Conservation (phyloP, 371 early-diverging fungal species). For the Lichtheimia corymbifera region DNA sequence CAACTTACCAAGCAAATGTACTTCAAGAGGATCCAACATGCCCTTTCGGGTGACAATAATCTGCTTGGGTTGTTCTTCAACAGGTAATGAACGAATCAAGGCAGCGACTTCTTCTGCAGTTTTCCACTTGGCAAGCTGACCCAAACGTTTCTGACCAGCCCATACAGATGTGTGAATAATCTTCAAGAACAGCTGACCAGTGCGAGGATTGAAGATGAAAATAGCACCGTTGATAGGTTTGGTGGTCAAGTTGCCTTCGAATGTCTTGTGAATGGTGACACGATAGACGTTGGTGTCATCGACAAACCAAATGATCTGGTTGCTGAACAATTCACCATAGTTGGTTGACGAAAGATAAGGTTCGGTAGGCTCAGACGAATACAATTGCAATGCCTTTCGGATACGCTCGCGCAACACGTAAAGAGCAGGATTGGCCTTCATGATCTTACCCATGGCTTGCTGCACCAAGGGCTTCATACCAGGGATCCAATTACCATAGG, state of each 20-base stretch:
- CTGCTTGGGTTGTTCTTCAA: conserved; percentile 99
- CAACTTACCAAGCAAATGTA: conserved; percentile 64
- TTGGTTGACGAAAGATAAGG: conserved; percentile 95
- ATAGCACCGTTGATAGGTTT: conserved; percentile 99
- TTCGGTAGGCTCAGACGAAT: conserved; percentile 98
- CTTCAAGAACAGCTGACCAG: conserved; percentile 98
- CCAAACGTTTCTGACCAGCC: conserved; percentile 98
- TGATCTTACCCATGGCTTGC: conserved; percentile 97
- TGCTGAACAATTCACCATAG: conserved; percentile 96
- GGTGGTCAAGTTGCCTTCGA: conserved; percentile 97
- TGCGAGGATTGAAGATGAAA: conserved; percentile 98
- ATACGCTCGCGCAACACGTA: conserved; percentile 98
- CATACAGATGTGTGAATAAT: conserved; percentile 99
- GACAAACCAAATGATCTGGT: conserved; percentile 99
- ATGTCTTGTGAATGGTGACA: conserved; percentile 99
- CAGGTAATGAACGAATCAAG: conserved; percentile 95
- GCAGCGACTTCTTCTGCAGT: conserved; percentile 99
- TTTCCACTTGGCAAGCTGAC: conserved; percentile 99
- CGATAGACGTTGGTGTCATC: conserved; percentile 99
- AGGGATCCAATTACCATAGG: conserved; percentile 97
- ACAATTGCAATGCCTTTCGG: conserved; percentile 97
- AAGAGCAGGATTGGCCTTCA: conserved; percentile 97
- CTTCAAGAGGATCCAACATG: conserved; percentile 98
- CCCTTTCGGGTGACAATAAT: conserved; percentile 98
- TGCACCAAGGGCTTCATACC: conserved; percentile 97